Base-by-base conservation (phyloP, 305 asterid genomes). In the Caryopteris hybrid region DNA sequence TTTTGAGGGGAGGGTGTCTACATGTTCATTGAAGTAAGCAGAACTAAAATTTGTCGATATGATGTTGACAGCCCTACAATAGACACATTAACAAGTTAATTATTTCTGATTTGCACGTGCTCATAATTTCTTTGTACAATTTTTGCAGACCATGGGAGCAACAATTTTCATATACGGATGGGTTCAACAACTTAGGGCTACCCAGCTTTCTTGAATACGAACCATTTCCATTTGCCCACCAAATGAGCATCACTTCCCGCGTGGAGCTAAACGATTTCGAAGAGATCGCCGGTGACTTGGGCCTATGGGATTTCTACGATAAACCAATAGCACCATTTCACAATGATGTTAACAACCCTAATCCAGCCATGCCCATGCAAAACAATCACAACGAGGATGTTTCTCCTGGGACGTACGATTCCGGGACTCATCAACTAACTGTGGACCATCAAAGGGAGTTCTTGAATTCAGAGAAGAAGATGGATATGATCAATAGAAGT, bases 91-190 rank as follows among this genome's bases (percentile, higher is more conserved):
- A 25, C 3, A 4, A 1, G 4, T 4, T 25, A 7, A 29, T 29
- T 7, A 29, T 29, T 29, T 7, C 4, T 29, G 34, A 29, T 29
- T 29, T 29, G 34, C 34, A 29, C 4, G n/a, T 8, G 6, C 21
- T 20, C 21, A 22, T 42, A 6, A 59, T 11, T 20, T 58, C n/a
- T 3, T 21, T 8, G 36, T 22, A 27, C 22, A 23, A 31, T 52
- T 14, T 43, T 53, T 61, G 46, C 54, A 84, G 90, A 23, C 11
- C 72, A 41, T 84, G 88, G 91, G 81, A 80, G 51, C 84, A 58
- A 25, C 65, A 69, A 8, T 68, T 51, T 69, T 41, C 57, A 18
- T 43, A 66, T 33, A 22, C 21, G 18, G 87, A 78, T 8, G 68
- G 71, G 14, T 66, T 72, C 43, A 66, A 66, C 43, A 66, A 66